A percentile compares a stretch with the other conserved stretches of the same genome.
phyloP scores from a whole-genome alignment of 805 yeast species.

The Spathaspora arborariae region DNA sequence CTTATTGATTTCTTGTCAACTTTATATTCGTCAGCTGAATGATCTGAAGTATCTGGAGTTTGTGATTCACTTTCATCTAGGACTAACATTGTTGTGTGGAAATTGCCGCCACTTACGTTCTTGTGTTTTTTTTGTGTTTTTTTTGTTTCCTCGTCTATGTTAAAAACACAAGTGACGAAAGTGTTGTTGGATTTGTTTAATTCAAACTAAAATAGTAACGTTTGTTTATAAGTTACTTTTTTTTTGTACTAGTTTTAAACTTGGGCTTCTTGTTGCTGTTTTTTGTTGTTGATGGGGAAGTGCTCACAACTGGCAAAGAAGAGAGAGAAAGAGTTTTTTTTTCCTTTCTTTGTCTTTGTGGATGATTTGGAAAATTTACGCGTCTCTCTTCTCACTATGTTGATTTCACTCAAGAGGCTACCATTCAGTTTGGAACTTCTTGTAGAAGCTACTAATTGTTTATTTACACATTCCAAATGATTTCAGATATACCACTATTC shows the following conservation, averaged over 20 bases:
- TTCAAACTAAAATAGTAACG: not conserved
- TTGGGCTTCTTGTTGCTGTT: not conserved
- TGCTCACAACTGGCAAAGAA: not conserved
- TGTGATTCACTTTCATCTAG: not conserved
- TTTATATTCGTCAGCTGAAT: slow-evolving; percentile 6
- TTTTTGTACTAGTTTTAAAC: not conserved
- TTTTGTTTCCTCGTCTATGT: not conserved
- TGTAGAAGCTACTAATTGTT: too few relatives aligned
- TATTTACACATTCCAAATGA: too few relatives aligned
- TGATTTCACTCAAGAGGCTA: too few relatives aligned
- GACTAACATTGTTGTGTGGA: not conserved
- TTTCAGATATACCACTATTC: too few relatives aligned
- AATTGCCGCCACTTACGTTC: not conserved
- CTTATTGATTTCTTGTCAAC: not conserved
- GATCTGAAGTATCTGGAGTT: slow-evolving; percentile 8
- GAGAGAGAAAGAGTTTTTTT: too few relatives aligned
- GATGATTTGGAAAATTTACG: too few relatives aligned
- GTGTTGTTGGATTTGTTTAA: too few relatives aligned
- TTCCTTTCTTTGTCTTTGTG: too few relatives aligned
- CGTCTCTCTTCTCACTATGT: too few relatives aligned
- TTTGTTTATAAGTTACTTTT: not conserved
- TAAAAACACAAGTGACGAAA: not conserved
- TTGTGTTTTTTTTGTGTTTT: not conserved
- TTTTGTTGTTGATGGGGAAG: not conserved
- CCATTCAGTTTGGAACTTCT: too few relatives aligned